Base-by-base conservation (phyloP, 208 protist species). In the Leishmania tropica region DNA sequence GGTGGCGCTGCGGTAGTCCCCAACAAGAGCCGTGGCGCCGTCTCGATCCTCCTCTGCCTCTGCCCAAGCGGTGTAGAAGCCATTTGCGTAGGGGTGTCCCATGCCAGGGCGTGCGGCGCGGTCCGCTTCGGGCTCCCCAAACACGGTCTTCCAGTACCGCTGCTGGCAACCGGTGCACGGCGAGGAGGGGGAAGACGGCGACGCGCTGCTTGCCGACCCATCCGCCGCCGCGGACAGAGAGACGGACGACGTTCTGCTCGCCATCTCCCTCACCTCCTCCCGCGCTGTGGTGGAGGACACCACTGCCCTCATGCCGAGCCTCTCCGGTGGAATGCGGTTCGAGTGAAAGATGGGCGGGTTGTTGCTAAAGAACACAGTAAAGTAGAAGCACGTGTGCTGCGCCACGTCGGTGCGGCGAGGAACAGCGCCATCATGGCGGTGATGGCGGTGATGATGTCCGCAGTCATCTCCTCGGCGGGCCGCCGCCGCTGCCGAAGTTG, bases 281-380 rank as follows among this genome's bases (percentile, higher is more conserved):
- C 67, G 40, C 35, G 67, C 35, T 72, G 15, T 21, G 28, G 72
- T 10, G 13, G 72, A 28, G 47, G 72, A 8, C 2, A 4, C 19
- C 47, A n/a, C 7, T 1, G 47, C 13, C 37, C 35, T 7, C 8
- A 72, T 56, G 48, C 73, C 75, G 3, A 90, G 73, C 31, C 85
- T 67, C 31, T 83, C 80, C 7, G 71, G 51, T 0, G 89, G 87
- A 42, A 94, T 94, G 21, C 88, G 86, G 75, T 91, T 94, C 4
- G 93, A 95, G 86, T 95, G 87, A 78, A 96, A 96, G 62, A 96
- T 87, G 28, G 92, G 90, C 10, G 86, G 60, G 68, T 87, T 91
- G 83, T 94, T 93, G 86, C 87, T 92, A 37, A 88, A 88, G 78
- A 96, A 95, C 2, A 96, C 88, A 47, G 89, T 89, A 80, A 96